Percentiles rank a stretch among this genome's conserved stretches.
phyloP scores from a whole-genome alignment of 306 rosid species.

The Boehmeria nivea region DNA sequence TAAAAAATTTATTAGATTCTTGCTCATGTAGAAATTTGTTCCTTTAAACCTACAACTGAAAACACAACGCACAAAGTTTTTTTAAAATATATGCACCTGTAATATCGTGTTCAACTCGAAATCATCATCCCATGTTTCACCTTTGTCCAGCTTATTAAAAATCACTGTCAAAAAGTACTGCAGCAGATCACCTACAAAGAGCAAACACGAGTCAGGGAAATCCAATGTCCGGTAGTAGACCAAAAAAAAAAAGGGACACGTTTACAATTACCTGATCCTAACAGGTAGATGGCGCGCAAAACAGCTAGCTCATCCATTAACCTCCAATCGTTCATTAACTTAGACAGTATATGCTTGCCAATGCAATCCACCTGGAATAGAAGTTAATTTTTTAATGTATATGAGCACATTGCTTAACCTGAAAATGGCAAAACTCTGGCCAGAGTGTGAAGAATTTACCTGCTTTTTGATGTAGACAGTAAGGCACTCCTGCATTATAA shows the following conservation, averaged over 20 bases:
- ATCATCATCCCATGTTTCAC: conserved; percentile 95
- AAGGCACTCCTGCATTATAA: conserved; percentile 85
- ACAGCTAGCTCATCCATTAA: conserved; percentile 97
- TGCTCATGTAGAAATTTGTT: not conserved
- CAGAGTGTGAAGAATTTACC: conserved; percentile 41
- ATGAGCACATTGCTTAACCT: conserved; percentile 2
- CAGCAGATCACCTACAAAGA: conserved; percentile 78
- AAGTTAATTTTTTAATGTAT: conserved; percentile 19
- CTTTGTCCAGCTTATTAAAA: conserved; percentile 82
- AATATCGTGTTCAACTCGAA: conserved; percentile 85
- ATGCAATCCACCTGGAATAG: conserved; percentile 68
- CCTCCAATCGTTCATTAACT: conserved; percentile 92
- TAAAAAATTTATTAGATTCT: not conserved
- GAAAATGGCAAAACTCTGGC: not conserved
- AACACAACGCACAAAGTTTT: no score
- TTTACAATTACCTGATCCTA: conserved; percentile 79
- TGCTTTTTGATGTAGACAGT: conserved; percentile 68
- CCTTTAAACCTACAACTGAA: not conserved
- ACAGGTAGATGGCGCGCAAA: conserved; percentile 84
- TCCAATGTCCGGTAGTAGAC: conserved; percentile 6
- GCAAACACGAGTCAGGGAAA: conserved; percentile 26
- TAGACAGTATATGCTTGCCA: conserved; percentile 71
- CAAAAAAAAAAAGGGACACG: conserved; percentile 4
- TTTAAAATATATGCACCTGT: conserved; percentile 53
- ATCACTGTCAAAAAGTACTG: conserved; percentile 87